These are phyloP conservation scores for Orbilia blumenaviensis DNA, from an alignment of 2,329 filamentous ascomycete species.

Conservation along the genomic window DNA sequence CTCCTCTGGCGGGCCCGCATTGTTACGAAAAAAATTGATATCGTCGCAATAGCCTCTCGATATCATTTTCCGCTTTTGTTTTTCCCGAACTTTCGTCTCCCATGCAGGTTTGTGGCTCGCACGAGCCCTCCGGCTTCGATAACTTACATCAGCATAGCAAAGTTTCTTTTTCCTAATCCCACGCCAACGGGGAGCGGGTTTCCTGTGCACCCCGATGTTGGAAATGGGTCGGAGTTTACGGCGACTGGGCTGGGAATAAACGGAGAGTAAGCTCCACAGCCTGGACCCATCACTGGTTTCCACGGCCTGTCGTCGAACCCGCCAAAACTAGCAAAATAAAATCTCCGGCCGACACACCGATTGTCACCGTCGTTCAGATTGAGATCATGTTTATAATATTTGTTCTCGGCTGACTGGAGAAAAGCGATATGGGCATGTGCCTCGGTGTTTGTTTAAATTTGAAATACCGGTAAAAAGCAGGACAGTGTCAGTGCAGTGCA, in stretches of 20 bases:
- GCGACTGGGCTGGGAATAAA: conserved; percentile 48
- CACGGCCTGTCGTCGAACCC: conserved; percentile 3
- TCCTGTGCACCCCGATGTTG: conserved; percentile 44
- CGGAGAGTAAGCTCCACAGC: conserved; percentile 53
- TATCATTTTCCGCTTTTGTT: conserved; percentile 45
- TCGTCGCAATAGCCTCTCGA: conserved; percentile 21
- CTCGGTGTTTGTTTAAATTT: background rate
- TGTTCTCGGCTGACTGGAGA: background rate
- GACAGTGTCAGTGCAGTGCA: background rate
- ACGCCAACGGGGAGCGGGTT: conserved; percentile 47
- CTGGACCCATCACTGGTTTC: conserved; percentile 28
- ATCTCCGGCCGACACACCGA: conserved; percentile 51
- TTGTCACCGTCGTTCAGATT: conserved; percentile 27
- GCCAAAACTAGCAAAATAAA: conserved; percentile 46
- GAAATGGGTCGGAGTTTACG: conserved; percentile 49
- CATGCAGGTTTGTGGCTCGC: conserved; percentile 39
- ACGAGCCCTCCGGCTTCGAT: conserved; percentile 36
- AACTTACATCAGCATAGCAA: conserved; percentile 34
- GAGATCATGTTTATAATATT: background rate
- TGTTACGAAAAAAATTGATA: conserved; percentile 26
- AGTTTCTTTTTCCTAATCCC: conserved; percentile 30
- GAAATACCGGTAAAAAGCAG: background rate
- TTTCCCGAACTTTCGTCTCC: conserved; percentile 20
- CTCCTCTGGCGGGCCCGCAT: conserved; percentile 39
- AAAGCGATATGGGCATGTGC: conserved; percentile 13